Conservation (phyloP, 2,329 filamentous ascomycete species). For the Shiraia sp. region DNA sequence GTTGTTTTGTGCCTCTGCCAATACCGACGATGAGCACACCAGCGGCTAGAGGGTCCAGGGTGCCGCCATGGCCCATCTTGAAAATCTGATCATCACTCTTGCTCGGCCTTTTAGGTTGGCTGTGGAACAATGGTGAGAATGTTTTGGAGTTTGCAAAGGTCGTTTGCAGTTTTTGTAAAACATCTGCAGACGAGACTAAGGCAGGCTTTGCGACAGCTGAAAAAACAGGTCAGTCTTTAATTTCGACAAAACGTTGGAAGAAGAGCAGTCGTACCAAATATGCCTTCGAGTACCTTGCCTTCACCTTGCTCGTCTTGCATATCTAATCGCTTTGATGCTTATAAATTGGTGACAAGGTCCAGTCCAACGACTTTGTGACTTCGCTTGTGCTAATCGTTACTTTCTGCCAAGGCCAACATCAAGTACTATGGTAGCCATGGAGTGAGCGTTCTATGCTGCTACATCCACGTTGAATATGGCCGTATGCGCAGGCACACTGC, state of each 20-base stretch:
- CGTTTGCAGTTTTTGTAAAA: constrained; percentile 26
- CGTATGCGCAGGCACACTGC: no score
- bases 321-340: no score
- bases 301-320: no score
- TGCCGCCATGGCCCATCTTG: constrained; percentile 37
- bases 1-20: constrained; percentile 34
- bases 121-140: constrained; percentile 18
- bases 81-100: constrained; percentile 27
- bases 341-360: no score
- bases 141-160: constrained; percentile 21
- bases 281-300: constrained; percentile 19
- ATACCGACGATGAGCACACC: constrained; percentile 38
- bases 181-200: constrained; percentile 25
- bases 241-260: not conserved
- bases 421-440: no score
- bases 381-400: no score
- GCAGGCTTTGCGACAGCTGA: constrained; percentile 29
- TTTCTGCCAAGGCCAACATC: no score
- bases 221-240: not conserved
- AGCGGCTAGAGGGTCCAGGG: constrained; percentile 34
- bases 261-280: constrained; percentile 30
- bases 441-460: no score
- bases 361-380: no score
- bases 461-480: no score
- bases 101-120: constrained; percentile 24